A percentile compares a stretch with the other conserved stretches of the same genome.
phyloP scores from a whole-genome alignment of 495 filamentous ascomycete species.

The Podospora sp. region DNA sequence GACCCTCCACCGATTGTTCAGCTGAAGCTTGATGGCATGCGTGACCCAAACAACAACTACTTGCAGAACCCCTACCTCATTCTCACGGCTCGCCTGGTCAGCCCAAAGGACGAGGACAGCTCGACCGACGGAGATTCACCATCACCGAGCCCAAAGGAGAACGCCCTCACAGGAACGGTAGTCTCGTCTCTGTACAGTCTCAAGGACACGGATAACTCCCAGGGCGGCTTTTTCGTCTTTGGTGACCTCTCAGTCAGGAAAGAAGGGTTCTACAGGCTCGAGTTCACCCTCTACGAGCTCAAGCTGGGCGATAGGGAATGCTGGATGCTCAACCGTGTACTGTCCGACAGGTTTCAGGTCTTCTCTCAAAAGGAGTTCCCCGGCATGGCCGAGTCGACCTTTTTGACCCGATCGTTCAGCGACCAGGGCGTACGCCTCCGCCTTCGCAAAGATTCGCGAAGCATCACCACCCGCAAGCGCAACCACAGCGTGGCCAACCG shows the following conservation, averaged over 20 bases:
- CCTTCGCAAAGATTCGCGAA: conserved; percentile 75
- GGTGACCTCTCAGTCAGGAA: conserved; percentile 85
- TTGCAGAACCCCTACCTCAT: conserved; percentile 57
- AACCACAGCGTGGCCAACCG: conserved; percentile 28
- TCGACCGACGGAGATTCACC: conserved; percentile 40
- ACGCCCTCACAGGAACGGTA: conserved; percentile 65
- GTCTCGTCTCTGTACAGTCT: conserved; percentile 91
- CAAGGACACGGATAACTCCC: conserved; percentile 88
- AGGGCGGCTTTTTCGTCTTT: conserved; percentile 98
- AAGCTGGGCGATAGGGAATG: conserved; percentile 63
- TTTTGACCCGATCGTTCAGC: conserved; percentile 87
- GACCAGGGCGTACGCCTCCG: conserved; percentile 92
- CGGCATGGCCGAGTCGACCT: conserved; percentile 88
- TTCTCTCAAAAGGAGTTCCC: conserved; percentile 77
- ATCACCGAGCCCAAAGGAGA: conserved; percentile 53
- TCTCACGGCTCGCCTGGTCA: conserved; percentile 69
- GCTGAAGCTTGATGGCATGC: conserved; percentile 67
- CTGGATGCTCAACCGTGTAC: conserved; percentile 64
- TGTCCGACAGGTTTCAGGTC: conserved; percentile 76
- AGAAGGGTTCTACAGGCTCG: conserved; percentile 76
- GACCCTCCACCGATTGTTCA: conserved; percentile 94
- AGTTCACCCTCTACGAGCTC: conserved; percentile 89
- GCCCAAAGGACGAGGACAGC: conserved; percentile 56
- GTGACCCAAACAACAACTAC: conserved; percentile 79
- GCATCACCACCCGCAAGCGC: conserved; percentile 48